Conservation (phyloP, 2,329 filamentous ascomycete species). For the Saccharata proteae region DNA sequence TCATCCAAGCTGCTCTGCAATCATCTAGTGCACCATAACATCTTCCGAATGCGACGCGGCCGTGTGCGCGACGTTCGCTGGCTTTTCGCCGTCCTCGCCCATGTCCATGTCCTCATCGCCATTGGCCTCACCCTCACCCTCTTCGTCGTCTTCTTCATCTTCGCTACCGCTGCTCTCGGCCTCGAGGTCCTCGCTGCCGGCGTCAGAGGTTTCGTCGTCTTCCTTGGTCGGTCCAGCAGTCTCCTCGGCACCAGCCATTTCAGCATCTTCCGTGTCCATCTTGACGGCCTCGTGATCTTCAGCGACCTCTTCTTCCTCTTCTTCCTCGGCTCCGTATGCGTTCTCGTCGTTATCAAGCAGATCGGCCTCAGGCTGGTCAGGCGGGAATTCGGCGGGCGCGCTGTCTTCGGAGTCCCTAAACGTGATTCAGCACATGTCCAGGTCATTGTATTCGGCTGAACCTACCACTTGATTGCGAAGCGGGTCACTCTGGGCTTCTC, state of each 20-base stretch:
- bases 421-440: slow-evolving; percentile 10
- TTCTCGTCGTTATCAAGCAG: slow-evolving; percentile 68
- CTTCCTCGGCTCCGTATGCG: slow-evolving; percentile 81
- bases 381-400: slow-evolving; percentile 89
- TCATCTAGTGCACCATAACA: slow-evolving; percentile 28
- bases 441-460: too few relatives aligned
- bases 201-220: slow-evolving; percentile 58
- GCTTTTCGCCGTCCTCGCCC: slow-evolving; percentile 37
- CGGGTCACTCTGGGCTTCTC: slow-evolving; percentile 96
- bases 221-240: slow-evolving; percentile 40
- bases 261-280: slow-evolving; percentile 50
- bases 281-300: slow-evolving; percentile 29
- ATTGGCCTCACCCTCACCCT: slow-evolving; percentile 47
- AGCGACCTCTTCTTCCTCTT: slow-evolving; percentile 57
- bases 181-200: slow-evolving; percentile 67
- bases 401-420: slow-evolving; percentile 92
- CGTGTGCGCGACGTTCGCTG: too few relatives aligned
- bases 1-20: too few relatives aligned
- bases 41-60: slow-evolving; percentile 15
- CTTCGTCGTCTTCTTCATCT: slow-evolving; percentile 56
- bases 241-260: slow-evolving; percentile 61
- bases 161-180: slow-evolving; percentile 64
- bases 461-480: slow-evolving; percentile 97
- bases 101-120: slow-evolving; percentile 45
- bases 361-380: slow-evolving; percentile 94